Evolutionary conservation across 495 filamentous ascomycete species (phyloP), one percentile per base, ranked within the genome.

Genomic region (Lindgomyces ingoldianus): DNA sequence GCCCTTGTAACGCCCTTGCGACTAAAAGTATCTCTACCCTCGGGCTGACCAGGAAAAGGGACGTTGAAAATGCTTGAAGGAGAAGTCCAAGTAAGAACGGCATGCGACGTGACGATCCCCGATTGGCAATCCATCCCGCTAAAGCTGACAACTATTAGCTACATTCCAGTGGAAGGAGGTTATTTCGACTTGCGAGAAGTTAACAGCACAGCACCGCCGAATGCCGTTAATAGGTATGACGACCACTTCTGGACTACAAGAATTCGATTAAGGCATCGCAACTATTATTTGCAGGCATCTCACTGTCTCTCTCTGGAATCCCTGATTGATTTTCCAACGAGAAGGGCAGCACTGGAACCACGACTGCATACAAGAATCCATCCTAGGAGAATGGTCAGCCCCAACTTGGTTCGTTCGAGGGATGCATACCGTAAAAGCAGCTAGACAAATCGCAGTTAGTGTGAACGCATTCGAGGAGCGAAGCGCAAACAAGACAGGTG

Each of bases 1-100:
- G 26, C 10, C 67, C 71, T 65, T 74, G 71, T 12, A 72, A 39
- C 12, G 67, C 45, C 10, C 71, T 65, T 26, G 62, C 65, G 30
- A 69, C 22, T 18, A 67, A 8, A 9, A 73, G 58, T 9, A 72
- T n/a, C 24, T 55, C 27, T 12, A 55, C 51, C 36, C 27, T 36
- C 36, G 24, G 24, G 21, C 24, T 55, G 24, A 55, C 22, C 12
- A 55, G 51, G 24, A 55, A 55, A 21, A 55, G 27, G 4, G 27
- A 55, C 16, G 51, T 36, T 36, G 51, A 30, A 8, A 55, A 11
- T 2, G 51, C 51, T 55, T 55, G 51, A 26, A 55, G 22, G 22
- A 55, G 4, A 26, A 55, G 51, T 4, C 51, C 51, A 26, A 55
- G 16, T 42, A 55, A 26, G 51, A 55, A 55, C 4, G 51, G 51